Evolutionary conservation across 495 filamentous ascomycete species (phyloP).

Genomic region (Penicillium silybi): DNA sequence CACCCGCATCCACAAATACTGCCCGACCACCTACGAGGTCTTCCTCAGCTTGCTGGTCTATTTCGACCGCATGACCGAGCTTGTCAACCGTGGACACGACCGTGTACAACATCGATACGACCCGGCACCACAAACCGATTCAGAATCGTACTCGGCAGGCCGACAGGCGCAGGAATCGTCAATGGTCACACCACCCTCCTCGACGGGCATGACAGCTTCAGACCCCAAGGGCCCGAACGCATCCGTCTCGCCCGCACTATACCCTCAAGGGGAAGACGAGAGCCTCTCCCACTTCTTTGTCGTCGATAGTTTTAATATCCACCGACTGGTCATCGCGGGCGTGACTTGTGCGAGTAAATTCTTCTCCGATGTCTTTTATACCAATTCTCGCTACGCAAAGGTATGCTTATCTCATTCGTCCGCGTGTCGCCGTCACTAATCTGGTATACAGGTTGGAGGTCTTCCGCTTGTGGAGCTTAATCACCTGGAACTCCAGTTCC

Average conservation of each 20-base stretch:
- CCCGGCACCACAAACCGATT: constrained; percentile 1
- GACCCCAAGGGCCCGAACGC: constrained; percentile 29
- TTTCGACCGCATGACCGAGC: constrained; percentile 97
- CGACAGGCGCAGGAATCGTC: constrained; percentile 21
- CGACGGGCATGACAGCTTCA: constrained; percentile 30
- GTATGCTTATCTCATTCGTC: constrained; percentile 45
- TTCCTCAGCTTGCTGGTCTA: constrained; percentile 95
- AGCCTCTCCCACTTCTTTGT: constrained; percentile 82
- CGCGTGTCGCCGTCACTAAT: constrained; percentile 4
- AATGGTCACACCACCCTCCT: constrained; percentile 38
- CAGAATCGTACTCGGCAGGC: constrained; percentile 3
- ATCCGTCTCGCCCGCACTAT: constrained; percentile 32
- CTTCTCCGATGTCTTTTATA: constrained; percentile 99
- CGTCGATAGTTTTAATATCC: constrained; percentile 98
- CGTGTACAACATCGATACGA: constrained; percentile 36
- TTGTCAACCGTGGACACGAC: constrained; percentile 70
- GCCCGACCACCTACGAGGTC: constrained; percentile 97
- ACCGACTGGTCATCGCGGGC: constrained; percentile 92
- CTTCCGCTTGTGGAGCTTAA: constrained; percentile 96
- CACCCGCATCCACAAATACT: constrained; percentile 97
- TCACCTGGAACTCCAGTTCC: constrained; percentile 94
- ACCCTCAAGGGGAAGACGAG: constrained; percentile 50
- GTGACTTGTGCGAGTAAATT: constrained; percentile 99
- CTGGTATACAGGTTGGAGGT: constrained; percentile 72
- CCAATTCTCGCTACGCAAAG: constrained; percentile 98